A percentile compares a stretch with the other conserved stretches of the same genome.
Conservation (phyloP, 345 rosid species). For the Theobroma cacao region DNA sequence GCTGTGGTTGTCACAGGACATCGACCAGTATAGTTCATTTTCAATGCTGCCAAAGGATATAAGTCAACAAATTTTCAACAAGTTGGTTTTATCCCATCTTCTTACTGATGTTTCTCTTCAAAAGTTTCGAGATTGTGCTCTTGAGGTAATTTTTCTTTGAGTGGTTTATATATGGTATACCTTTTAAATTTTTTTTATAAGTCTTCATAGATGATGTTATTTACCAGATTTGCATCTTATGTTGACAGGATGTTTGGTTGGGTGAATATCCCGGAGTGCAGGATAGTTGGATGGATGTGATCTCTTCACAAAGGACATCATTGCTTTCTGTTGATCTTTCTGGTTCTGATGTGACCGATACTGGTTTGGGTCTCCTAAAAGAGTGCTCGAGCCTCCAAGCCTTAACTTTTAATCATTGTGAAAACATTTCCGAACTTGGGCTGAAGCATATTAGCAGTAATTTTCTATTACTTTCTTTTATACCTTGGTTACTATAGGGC, state of each 20-base stretch:
- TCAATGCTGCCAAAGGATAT: slow-evolving; percentile 32
- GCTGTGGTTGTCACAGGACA: slow-evolving; percentile 4
- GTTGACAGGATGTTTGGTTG: slow-evolving; percentile 48
- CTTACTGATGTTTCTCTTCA: slow-evolving; percentile 34
- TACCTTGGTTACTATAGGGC: neutral
- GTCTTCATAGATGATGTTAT: neutral
- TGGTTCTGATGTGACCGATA: slow-evolving; percentile 49
- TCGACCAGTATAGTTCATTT: slow-evolving; percentile 19
- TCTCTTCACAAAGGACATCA: slow-evolving; percentile 54
- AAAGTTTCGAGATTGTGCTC: slow-evolving; percentile 57
- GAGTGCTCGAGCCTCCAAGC: slow-evolving; percentile 42
- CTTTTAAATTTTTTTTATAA: neutral
- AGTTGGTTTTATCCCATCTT: slow-evolving; percentile 16
- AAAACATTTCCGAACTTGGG: slow-evolving; percentile 41
- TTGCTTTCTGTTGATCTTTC: slow-evolving; percentile 61
- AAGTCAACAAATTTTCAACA: slow-evolving; percentile 28
- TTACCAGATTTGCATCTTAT: neutral
- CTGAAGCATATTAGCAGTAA: slow-evolving; percentile 39
- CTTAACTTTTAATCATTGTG: slow-evolving; percentile 37
- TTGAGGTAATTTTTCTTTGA: slow-evolving; percentile 38
- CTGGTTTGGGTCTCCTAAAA: slow-evolving; percentile 35
- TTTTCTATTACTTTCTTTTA: neutral
- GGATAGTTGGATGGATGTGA: slow-evolving; percentile 51
- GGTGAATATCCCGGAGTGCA: slow-evolving; percentile 51
- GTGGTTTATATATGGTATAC: neutral